A percentile compares a stretch with the other conserved stretches of the same genome.
Conservation (phyloP, 768 basidiomycete genomes). For the Panaeolus cyanescens region DNA sequence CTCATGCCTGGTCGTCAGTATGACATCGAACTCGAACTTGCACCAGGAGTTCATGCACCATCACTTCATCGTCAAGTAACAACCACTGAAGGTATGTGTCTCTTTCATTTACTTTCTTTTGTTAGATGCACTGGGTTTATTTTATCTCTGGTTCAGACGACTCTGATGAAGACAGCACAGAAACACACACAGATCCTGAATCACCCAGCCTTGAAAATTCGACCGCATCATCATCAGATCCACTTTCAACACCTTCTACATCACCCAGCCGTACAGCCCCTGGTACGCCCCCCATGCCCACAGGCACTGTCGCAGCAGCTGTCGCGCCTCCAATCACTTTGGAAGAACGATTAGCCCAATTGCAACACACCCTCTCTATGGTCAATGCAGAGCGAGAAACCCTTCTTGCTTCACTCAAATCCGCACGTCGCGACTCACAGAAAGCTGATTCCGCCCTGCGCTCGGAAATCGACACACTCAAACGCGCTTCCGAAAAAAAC, state of each 20-base stretch:
- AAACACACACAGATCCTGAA: constrained; percentile 36
- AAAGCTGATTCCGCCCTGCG: constrained; percentile 81
- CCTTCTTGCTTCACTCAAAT: constrained; percentile 70
- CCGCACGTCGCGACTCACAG: constrained; percentile 79
- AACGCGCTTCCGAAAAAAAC: constrained; percentile 82
- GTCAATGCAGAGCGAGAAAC: constrained; percentile 69
- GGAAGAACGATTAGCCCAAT: constrained; percentile 66
- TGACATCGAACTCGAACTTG: constrained; percentile 82
- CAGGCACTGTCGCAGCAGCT: constrained; percentile 5
- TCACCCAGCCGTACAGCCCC: constrained; percentile 36
- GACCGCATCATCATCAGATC: constrained; percentile 33
- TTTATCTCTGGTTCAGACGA: constrained; percentile 19
- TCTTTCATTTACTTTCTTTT: constrained; percentile 8
- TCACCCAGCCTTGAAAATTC: constrained; percentile 30
- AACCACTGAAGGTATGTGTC: constrained; percentile 57
- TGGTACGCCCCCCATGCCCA: constrained; percentile 19
- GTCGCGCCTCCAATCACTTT: constrained; percentile 44
- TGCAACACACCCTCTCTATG: constrained; percentile 66
- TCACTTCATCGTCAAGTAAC: constrained; percentile 59
- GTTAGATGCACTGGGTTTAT: background rate
- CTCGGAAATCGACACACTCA: constrained; percentile 82
- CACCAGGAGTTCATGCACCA: constrained; percentile 55
- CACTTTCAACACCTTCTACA: constrained; percentile 40
- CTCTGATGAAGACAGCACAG: constrained; percentile 31
- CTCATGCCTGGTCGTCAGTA: constrained; percentile 88